Percentiles rank a stretch among this genome's conserved stretches.
Conservation (phyloP, 208 protist species). For the Entamoeba moshkovskii region DNA sequence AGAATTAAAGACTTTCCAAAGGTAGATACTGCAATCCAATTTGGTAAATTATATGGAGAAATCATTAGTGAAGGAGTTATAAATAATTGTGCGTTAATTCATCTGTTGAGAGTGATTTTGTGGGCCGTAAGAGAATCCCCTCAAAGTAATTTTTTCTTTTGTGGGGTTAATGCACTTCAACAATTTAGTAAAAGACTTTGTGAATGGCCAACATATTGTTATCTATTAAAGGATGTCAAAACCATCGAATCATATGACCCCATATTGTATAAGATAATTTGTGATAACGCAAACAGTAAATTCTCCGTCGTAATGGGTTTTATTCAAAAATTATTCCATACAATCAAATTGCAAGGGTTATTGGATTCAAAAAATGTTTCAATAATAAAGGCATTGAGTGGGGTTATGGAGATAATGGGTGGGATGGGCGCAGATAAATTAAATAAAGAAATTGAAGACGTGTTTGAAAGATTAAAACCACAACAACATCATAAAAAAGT, state of each 20-base stretch:
- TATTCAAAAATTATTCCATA: neutral
- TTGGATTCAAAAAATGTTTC: neutral
- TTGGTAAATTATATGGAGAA: conserved; percentile 4
- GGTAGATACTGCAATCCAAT: neutral
- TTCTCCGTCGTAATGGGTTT: neutral
- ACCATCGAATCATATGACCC: neutral
- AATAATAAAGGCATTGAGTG: neutral
- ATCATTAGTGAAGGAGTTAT: neutral
- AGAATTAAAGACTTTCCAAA: neutral
- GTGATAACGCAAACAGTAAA: neutral
- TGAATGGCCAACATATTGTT: neutral
- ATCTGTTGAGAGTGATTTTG: neutral
- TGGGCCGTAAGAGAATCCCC: neutral
- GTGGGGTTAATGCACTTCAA: neutral
- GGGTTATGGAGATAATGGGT: neutral
- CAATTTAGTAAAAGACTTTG: neutral
- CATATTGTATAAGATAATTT: neutral
- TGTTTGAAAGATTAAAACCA: neutral
- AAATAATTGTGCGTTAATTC: neutral
- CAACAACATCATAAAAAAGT: neutral
- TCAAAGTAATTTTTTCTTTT: neutral
- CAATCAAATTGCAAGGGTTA: neutral
- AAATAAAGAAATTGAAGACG: neutral
- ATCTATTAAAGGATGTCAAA: neutral
- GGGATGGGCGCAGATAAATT: neutral